A percentile compares a stretch with the other conserved stretches of the same genome.
Evolutionary conservation across 768 basidiomycete species (phyloP).

Genomic region (Nidula microcarpa): DNA sequence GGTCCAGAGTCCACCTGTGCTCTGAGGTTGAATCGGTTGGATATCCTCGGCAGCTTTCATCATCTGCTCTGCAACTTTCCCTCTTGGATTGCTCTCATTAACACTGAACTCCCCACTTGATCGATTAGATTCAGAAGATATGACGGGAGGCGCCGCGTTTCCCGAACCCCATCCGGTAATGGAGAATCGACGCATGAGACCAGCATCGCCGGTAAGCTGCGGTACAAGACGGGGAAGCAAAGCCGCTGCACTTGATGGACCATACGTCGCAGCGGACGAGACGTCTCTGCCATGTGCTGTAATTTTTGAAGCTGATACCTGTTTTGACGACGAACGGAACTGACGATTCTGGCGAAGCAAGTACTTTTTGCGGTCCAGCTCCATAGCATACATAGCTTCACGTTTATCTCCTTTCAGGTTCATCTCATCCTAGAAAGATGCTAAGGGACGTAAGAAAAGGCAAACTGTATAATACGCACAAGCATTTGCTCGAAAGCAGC

Average conservation of each 20-base stretch:
- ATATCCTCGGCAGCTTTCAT: constrained; percentile 29
- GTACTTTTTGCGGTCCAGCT: constrained; percentile 61
- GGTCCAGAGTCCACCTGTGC: constrained; percentile 73
- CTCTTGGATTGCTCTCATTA: constrained; percentile 9
- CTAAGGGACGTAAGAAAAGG: not conserved
- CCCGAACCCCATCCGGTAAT: constrained; percentile 57
- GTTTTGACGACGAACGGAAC: constrained; percentile 25
- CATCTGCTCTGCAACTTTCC: constrained; percentile 19
- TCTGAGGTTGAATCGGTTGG: constrained; percentile 55
- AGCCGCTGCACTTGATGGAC: constrained; percentile 53
- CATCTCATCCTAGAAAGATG: constrained; percentile 55
- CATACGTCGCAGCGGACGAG: constrained; percentile 50
- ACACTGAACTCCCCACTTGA: constrained; percentile 34
- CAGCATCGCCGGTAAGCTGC: constrained; percentile 71
- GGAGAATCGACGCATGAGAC: constrained; percentile 66
- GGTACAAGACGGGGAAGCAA: constrained; percentile 68
- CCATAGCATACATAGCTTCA: constrained; percentile 55
- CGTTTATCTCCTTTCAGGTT: constrained; percentile 72
- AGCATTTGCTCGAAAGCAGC: constrained; percentile 67
- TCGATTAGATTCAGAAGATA: constrained; percentile 25
- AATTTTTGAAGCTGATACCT: constrained; percentile 16
- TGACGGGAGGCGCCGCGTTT: constrained; percentile 29
- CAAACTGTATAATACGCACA: constrained; percentile 33
- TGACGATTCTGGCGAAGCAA: constrained; percentile 57
- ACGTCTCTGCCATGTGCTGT: constrained; percentile 20